Evolutionary conservation across 805 yeast genomes (phyloP), one percentile per base, ranked within the genome.

Genomic region (Candida qinlingensis): DNA sequence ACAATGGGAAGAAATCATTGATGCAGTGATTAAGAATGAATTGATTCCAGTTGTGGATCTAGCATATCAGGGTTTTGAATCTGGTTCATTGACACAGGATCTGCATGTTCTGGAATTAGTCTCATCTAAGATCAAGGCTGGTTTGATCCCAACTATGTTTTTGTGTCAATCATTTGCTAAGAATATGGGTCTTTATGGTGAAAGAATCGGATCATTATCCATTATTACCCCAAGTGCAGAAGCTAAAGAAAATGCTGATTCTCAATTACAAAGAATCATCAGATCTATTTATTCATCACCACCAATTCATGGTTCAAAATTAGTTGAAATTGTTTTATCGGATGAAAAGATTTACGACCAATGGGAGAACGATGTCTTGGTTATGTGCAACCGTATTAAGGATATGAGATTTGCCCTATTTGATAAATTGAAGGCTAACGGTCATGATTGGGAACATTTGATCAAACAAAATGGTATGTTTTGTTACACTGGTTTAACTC

Each of bases 31-130:
- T 57, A 65, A 72, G 43, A 78, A 79, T 64, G 70, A 76, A 40
- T 77, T 87, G 60, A 77, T 86, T 66, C 96, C 96, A 38, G 74
- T 92, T 63, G 80, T 91, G 53, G 98, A 91, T 72, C 82, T 85
- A 82, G 97, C 97, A 2, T 91, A 91, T 73, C 97, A 91, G 70
- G 98, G 97, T 27, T 87, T 92, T 61, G 89, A 95, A 42, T 80
- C 95, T 4, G 97, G 97, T 48, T 78, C 82, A 58, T 78, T 89
- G 54, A 80, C 77, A 64, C 72, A 80, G 61, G 98, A 91, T 66
- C 83, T 83, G 29, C 77, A 72, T 60, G 67, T 81, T 5, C 62
- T 80, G 37, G 69, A 79, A 44, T 62, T 73, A 63, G 70, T 76
- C 51, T 66, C 71, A 25, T 64, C 68, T 44, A 69, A 69, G 42